These are phyloP conservation scores for Pseudozyma sp. DNA, from an alignment of 1,284 basidiomycete genomes.

Conservation along the genomic window DNA sequence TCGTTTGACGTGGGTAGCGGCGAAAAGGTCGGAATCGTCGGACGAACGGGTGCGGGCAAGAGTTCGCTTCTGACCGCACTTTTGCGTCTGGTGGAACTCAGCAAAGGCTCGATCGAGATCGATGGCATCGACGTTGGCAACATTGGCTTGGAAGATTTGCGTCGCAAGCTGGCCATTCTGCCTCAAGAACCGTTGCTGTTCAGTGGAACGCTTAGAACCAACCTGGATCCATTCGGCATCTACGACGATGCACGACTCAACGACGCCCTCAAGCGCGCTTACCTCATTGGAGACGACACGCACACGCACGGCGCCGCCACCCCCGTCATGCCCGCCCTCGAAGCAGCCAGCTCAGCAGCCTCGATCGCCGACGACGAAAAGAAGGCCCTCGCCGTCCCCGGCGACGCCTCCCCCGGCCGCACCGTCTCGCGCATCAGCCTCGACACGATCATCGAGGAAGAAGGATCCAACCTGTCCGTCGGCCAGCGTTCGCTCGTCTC, in stretches of 20 bases:
- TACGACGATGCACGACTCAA: constrained; percentile 68
- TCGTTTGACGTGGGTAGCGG: constrained; percentile 69
- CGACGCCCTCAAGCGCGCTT: constrained; percentile 68
- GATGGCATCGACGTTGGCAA: constrained; percentile 75
- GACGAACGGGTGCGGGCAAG: constrained; percentile 74
- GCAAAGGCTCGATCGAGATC: constrained; percentile 76
- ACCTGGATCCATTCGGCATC: constrained; percentile 68
- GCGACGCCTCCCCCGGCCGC: constrained; percentile 25
- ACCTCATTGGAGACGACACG: constrained; percentile 59
- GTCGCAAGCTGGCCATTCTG: constrained; percentile 59
- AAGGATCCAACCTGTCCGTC: constrained; percentile 66
- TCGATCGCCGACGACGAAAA: constrained; percentile 40
- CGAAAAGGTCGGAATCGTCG: constrained; percentile 74
- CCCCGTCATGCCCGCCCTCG: constrained; percentile 22
- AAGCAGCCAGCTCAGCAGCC: constrained; percentile 19
- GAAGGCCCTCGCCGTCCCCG: constrained; percentile 20
- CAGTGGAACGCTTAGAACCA: constrained; percentile 69
- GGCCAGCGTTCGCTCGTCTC: constrained; percentile 69
- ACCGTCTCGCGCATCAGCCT: constrained; percentile 60
- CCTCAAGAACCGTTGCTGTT: constrained; percentile 69
- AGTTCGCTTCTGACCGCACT: constrained; percentile 79
- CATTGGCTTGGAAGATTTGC: constrained; percentile 71
- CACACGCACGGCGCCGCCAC: constrained; percentile 45
- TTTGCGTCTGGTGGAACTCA: constrained; percentile 79
- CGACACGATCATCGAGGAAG: constrained; percentile 65